Base-by-base conservation (phyloP, 129 eudicot species). In the carrot (Daucus carota) region DNA sequence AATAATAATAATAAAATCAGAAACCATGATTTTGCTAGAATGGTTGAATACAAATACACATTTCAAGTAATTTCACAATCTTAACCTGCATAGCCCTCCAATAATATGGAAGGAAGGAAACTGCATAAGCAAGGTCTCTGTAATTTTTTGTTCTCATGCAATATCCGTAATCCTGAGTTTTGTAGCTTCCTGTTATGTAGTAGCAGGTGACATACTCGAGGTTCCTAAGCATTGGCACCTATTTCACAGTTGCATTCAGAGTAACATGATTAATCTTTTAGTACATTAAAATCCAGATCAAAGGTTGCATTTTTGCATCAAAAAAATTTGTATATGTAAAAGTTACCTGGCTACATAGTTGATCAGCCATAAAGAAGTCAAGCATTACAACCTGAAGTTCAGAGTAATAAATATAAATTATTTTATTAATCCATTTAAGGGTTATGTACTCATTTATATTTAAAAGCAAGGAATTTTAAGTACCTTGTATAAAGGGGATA, bases 41-140 rank as follows among this genome's bases (percentile, higher is more conserved):
- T n/a, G 62, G 62, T 54, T 34, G 6, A 22, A 14, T 8, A 54
- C 5, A 36, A 13, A 50, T 7, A 52, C 26, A 77, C 47, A 32
- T 74, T 43, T 72, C 67, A 44, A 71, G 57, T 38, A 28, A 71
- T 42, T n/a, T 71, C 22, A 72, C 75, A 43, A 72, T 33, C 34
- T 42, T 72, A 77, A 92, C 99, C 97, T 95, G 99, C 99, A 95
- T 90, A 60, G 99, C 99, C 76, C 97, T 84, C 99, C 99, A 95
- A 77, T 92, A 95, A 69, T 92, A 95, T 32, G 99, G 99, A 74
- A 95, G 81, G 85, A 95, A 95, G 5, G 99, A 95, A 78, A 95
- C 95, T 26, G 97, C 97, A 78, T 95, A 95, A 43, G 99, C 92
- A 22, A 95, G 89, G 75, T 95, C 96, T 74, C 92, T 85, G 75